Conservation (phyloP, 2,329 filamentous ascomycete species). For the Cordyceps militaris region DNA sequence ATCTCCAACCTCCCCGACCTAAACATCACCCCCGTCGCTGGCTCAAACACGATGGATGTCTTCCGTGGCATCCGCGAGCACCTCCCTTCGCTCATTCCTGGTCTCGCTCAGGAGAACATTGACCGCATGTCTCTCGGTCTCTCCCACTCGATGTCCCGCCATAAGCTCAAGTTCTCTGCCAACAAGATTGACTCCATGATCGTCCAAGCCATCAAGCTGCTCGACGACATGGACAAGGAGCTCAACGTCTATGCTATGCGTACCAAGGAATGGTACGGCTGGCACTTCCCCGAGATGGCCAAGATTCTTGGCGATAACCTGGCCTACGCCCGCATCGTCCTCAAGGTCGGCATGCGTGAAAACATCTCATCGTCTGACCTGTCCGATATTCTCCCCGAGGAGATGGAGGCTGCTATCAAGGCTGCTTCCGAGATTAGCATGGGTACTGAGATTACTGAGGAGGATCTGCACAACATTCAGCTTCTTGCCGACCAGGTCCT, state of each 20-base stretch:
- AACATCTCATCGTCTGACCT: slow-evolving; percentile 72
- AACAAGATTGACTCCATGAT: slow-evolving; percentile 99
- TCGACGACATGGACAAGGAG: slow-evolving; percentile 98
- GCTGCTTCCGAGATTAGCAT: slow-evolving; percentile 93
- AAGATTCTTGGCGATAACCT: slow-evolving; percentile 97
- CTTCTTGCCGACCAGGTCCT: slow-evolving; percentile 90
- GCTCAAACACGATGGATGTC: slow-evolving; percentile 58
- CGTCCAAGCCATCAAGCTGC: slow-evolving; percentile 86
- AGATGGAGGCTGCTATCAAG: slow-evolving; percentile 88
- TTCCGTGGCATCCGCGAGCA: slow-evolving; percentile 93
- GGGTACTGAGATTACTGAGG: slow-evolving; percentile 92
- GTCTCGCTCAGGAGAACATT: slow-evolving; percentile 75
- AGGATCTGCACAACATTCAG: slow-evolving; percentile 90
- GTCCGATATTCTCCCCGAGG: slow-evolving; percentile 86
- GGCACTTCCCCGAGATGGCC: slow-evolving; percentile 98
- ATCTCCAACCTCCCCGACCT: slow-evolving; percentile 89
- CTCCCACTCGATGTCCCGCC: slow-evolving; percentile 89
- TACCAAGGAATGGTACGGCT: slow-evolving; percentile 99
- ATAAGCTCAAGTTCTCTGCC: slow-evolving; percentile 97
- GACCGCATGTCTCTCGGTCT: slow-evolving; percentile 94
- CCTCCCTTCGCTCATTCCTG: slow-evolving; percentile 82
- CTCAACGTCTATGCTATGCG: slow-evolving; percentile 98
- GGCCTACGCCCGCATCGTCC: slow-evolving; percentile 82
- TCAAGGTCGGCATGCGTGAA: slow-evolving; percentile 82
- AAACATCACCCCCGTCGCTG: slow-evolving; percentile 74